Evolutionary conservation across 805 yeast genomes (phyloP).

Genomic region (Cyberlindnera euphorbiae): DNA sequence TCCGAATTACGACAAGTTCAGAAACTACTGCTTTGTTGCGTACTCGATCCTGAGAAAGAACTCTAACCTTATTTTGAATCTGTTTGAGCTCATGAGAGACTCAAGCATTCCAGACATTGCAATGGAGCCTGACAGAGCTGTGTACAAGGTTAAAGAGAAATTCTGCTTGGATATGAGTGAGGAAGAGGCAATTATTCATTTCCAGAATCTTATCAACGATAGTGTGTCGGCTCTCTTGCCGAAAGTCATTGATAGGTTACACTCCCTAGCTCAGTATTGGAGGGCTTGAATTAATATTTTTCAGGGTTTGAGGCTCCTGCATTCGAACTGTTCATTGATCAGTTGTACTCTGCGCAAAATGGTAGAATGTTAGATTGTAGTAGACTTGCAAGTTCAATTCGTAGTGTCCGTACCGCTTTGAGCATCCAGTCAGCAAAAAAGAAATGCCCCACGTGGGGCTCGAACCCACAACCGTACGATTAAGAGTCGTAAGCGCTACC

Average conservation of each 20-base stretch:
- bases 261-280: constrained; percentile 97
- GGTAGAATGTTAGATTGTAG: too few relatives aligned
- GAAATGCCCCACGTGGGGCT: constrained; percentile 31
- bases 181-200: constrained; percentile 92
- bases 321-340: too few relatives aligned
- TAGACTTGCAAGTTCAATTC: too few relatives aligned
- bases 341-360: too few relatives aligned
- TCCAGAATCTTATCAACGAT: constrained; percentile 90
- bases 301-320: too few relatives aligned
- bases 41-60: constrained; percentile 86
- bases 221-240: constrained; percentile 93
- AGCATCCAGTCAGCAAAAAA: background rate
- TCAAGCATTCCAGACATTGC: constrained; percentile 89
- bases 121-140: constrained; percentile 79
- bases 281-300: constrained; percentile 47
- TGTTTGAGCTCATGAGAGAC: constrained; percentile 90
- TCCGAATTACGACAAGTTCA: constrained; percentile 78
- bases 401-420: background rate
- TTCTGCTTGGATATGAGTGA: constrained; percentile 91
- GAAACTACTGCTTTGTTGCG: constrained; percentile 91
- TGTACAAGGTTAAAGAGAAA: constrained; percentile 88
- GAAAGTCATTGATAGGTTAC: constrained; percentile 90
- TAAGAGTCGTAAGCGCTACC: constrained; percentile 33
- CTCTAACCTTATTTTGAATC: constrained; percentile 81
- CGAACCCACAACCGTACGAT: constrained; percentile 33